phyloP scores from a whole-genome alignment of 2,329 filamentous ascomycete species.

The Aschersonia sp. region DNA sequence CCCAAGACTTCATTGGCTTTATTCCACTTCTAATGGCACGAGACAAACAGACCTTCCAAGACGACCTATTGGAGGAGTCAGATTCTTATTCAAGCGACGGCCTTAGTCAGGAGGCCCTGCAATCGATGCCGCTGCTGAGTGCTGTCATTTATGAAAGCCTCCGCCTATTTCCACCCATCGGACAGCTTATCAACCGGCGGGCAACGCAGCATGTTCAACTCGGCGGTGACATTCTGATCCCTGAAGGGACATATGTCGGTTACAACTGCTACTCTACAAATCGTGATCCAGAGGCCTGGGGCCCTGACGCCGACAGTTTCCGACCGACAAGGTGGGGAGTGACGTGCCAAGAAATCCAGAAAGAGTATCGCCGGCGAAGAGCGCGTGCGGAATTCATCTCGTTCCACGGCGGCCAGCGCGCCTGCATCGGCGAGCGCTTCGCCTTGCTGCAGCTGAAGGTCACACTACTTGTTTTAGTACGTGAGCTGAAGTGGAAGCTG shows the following conservation, averaged over 20 bases:
- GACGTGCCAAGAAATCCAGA: conserved; percentile 17
- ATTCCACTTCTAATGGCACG: neutral
- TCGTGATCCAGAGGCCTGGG: conserved; percentile 16
- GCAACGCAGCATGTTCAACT: conserved; percentile 11
- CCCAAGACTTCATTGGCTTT: neutral
- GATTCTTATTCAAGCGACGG: conserved; percentile 1
- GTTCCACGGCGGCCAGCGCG: conserved; percentile 24
- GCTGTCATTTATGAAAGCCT: conserved; percentile 29
- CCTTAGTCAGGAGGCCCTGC: conserved; percentile 9
- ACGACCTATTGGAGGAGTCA: conserved; percentile 17
- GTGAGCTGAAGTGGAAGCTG: conserved; percentile 13
- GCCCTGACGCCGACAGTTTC: conserved; percentile 20
- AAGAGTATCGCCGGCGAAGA: conserved; percentile 18
- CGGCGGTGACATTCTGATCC: conserved; percentile 16
- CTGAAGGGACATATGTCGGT: conserved; percentile 21
- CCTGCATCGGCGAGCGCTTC: conserved; percentile 25
- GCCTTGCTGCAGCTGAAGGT: conserved; percentile 21
- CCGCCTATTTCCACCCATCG: conserved; percentile 32
- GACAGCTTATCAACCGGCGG: conserved; percentile 31
- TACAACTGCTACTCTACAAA: conserved; percentile 26
- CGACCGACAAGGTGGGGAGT: conserved; percentile 23
- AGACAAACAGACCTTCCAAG: conserved; percentile 11
- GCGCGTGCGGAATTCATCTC: conserved; percentile 23
- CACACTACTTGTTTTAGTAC: conserved; percentile 17
- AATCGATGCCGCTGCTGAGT: conserved; percentile 24